These are phyloP conservation scores for Hyaloscypha hepaticicola DNA, from an alignment of 495 filamentous ascomycete species.

Conservation along the genomic window DNA sequence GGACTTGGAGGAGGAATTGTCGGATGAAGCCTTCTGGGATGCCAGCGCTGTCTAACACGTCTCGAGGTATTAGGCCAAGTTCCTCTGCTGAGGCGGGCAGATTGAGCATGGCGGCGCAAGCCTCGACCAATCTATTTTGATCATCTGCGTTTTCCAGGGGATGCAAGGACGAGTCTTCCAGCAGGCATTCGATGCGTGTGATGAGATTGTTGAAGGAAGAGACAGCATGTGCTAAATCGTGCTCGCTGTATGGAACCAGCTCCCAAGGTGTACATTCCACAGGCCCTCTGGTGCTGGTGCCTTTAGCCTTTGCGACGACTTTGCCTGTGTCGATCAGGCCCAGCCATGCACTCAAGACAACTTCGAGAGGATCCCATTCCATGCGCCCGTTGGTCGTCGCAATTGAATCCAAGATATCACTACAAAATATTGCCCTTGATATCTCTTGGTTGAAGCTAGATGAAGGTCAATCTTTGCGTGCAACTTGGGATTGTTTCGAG, in stretches of 20 bases:
- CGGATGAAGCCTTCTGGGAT: slow-evolving; percentile 38
- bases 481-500: background rate
- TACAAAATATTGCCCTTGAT: slow-evolving; percentile 9
- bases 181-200: background rate
- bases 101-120: background rate
- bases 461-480: background rate
- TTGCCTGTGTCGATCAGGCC: background rate
- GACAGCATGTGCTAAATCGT: slow-evolving; percentile 5
- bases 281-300: background rate
- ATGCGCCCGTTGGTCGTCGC: background rate
- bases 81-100: background rate
- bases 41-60: slow-evolving; percentile 34
- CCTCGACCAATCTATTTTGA: slow-evolving; percentile 6
- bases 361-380: slow-evolving; percentile 12
- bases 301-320: background rate
- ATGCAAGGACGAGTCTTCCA: background rate
- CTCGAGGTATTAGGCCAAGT: slow-evolving; percentile 26
- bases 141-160: slow-evolving; percentile 4
- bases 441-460: slow-evolving; percentile 19
- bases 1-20: slow-evolving; percentile 33
- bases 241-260: slow-evolving; percentile 8
- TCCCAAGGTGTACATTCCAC: slow-evolving; percentile 11
- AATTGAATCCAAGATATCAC: slow-evolving; percentile 5
- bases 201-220: slow-evolving; percentile 3
- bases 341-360: slow-evolving; percentile 7